These are phyloP conservation scores for Dendrocalamus sinicus DNA, from an alignment of 176 grass and related monocot species.

Conservation along the genomic window DNA sequence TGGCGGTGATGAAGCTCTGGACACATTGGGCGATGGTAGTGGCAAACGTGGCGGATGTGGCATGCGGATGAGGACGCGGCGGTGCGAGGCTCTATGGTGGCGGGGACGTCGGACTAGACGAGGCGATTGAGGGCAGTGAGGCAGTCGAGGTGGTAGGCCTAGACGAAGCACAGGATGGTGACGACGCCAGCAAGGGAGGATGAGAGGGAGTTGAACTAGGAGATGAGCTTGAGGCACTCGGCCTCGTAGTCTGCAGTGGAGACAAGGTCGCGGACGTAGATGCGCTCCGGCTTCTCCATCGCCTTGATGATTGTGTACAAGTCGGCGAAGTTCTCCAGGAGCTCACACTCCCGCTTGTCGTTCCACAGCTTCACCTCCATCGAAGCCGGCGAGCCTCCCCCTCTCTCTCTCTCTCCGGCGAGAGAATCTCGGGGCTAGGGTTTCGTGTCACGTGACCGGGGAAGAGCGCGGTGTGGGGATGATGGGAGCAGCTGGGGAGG, in stretches of 20 bases:
- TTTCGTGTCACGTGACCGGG: slow-evolving; percentile 39
- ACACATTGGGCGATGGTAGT: no score
- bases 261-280: slow-evolving; percentile 94
- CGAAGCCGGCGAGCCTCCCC: neutral
- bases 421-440: slow-evolving; percentile 45
- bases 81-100: no score
- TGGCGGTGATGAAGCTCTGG: no score
- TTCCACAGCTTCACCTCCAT: slow-evolving; percentile 94
- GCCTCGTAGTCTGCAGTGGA: slow-evolving; percentile 84
- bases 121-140: slow-evolving; percentile 87
- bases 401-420: neutral
- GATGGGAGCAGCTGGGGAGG: no score
- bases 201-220: slow-evolving; percentile 87
- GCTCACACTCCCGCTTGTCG: slow-evolving; percentile 90
- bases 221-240: slow-evolving; percentile 96
- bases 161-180: slow-evolving; percentile 72
- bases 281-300: slow-evolving; percentile 92
- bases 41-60: no score
- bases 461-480: neutral
- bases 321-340: slow-evolving; percentile 87
- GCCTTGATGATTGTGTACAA: slow-evolving; percentile 93
- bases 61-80: no score
- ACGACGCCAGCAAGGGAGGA: slow-evolving; percentile 75
- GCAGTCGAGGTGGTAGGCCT: slow-evolving; percentile 86
- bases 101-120: slow-evolving; percentile 55